Conservation (phyloP, 345 rosid species). For the Dovyalis caffra region DNA sequence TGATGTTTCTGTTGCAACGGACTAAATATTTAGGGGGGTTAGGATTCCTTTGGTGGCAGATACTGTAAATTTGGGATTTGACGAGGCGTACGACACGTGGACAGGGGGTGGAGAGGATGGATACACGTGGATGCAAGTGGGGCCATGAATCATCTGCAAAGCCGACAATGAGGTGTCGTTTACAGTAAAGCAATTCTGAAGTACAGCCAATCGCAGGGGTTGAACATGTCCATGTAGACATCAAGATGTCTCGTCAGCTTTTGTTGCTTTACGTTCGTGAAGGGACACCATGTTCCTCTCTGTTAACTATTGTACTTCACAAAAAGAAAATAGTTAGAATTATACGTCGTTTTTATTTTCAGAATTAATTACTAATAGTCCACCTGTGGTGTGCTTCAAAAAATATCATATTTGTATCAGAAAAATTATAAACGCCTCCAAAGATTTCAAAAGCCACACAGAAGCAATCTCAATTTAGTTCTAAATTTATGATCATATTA, state of each 20-base stretch:
- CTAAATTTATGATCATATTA: too few relatives aligned
- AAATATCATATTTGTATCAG: too few relatives aligned
- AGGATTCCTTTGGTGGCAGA: conserved; percentile 11
- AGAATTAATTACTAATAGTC: too few relatives aligned
- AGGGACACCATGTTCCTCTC: conserved; percentile 9
- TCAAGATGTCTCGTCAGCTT: conserved; percentile 13
- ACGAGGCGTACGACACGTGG: conserved; percentile 30
- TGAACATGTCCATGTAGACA: conserved; percentile 27
- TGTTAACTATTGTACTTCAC: too few relatives aligned
- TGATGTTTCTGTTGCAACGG: not conserved
- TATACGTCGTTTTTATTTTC: too few relatives aligned
- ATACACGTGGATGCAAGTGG: conserved; percentile 32
- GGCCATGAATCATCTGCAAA: conserved; percentile 5
- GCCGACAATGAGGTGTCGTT: conserved; percentile 35
- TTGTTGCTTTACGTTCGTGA: not conserved
- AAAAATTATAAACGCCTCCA: too few relatives aligned
- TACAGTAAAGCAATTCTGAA: not conserved
- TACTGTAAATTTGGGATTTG: not conserved
- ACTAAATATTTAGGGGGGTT: too few relatives aligned
- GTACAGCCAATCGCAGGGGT: conserved; percentile 32
- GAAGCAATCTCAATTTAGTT: too few relatives aligned
- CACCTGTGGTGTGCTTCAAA: too few relatives aligned
- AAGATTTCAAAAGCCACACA: too few relatives aligned
- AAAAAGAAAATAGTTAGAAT: too few relatives aligned
- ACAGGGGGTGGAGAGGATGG: conserved; percentile 10